A percentile compares a stretch with the other conserved stretches of the same genome.
These are phyloP conservation scores for Priceomyces haplophilus DNA, from an alignment of 805 yeast genomes.

Conservation along the genomic window DNA sequence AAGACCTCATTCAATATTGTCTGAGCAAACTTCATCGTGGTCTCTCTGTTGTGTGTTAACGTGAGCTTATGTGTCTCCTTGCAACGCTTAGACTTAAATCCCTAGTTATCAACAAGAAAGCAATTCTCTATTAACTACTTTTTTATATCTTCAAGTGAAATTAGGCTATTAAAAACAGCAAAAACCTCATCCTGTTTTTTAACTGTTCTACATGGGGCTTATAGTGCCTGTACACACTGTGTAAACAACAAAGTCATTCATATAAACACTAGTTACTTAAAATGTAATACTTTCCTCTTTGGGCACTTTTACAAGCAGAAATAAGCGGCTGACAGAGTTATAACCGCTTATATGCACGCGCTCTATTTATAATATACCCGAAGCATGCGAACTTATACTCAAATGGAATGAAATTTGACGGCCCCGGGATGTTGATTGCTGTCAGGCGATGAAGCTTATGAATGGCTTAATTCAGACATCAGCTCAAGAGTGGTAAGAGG, in stretches of 20 bases:
- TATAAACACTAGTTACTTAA: slow-evolving; percentile 5
- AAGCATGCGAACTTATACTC: neutral
- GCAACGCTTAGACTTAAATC: neutral
- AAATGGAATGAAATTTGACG: neutral
- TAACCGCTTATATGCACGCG: neutral
- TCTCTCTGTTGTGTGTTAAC: neutral
- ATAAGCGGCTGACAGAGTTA: slow-evolving; percentile 4
- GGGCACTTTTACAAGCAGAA: neutral
- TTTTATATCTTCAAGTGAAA: slow-evolving; percentile 1
- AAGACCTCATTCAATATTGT: slow-evolving; percentile 37
- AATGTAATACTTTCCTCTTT: slow-evolving; percentile 1
- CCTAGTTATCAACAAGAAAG: neutral
- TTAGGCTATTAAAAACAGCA: slow-evolving; percentile 5
- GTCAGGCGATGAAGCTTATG: neutral
- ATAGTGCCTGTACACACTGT: slow-evolving; percentile 3
- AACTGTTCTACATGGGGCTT: neutral
- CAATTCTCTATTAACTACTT: neutral
- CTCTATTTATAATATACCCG: slow-evolving; percentile 2
- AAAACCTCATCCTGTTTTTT: slow-evolving; percentile 4
- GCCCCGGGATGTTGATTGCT: neutral
- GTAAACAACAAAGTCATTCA: slow-evolving; percentile 6
- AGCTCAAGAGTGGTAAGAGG: no score
- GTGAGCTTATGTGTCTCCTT: neutral
- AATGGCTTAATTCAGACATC: no score
- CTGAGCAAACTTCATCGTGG: slow-evolving; percentile 28